phyloP scores from a whole-genome alignment of 768 basidiomycete species.

The Boletus pseudopeckii region DNA sequence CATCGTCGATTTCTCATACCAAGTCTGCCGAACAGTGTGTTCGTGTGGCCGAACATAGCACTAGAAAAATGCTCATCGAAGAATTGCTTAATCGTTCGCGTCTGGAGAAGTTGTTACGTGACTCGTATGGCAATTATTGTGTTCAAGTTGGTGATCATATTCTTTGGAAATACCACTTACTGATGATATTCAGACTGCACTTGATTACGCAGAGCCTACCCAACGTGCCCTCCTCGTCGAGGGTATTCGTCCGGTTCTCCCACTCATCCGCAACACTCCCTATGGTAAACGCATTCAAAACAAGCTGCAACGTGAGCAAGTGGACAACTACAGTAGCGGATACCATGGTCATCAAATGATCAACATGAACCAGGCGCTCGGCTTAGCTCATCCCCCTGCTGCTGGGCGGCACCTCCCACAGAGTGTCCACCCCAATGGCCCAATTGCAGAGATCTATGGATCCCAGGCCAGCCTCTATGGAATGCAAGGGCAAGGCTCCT shows the following conservation, averaged over 20 bases:
- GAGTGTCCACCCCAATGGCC: conserved; percentile 47
- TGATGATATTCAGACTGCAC: conserved; percentile 66
- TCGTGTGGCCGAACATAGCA: conserved; percentile 93
- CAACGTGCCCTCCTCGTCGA: conserved; percentile 93
- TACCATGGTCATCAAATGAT: conserved; percentile 62
- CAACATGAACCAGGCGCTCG: conserved; percentile 55
- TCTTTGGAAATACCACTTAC: background rate
- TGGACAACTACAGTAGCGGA: conserved; percentile 58
- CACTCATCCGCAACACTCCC: conserved; percentile 97
- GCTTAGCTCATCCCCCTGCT: conserved; percentile 37
- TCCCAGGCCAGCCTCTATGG: conserved; percentile 60
- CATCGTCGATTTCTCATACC: background rate
- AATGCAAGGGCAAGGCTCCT: conserved; percentile 53
- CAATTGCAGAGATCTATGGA: conserved; percentile 64
- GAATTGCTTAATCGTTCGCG: conserved; percentile 93
- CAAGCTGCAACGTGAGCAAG: conserved; percentile 93
- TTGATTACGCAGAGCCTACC: conserved; percentile 94
- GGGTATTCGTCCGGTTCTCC: conserved; percentile 96
- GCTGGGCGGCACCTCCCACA: conserved; percentile 57
- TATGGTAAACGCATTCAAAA: conserved; percentile 99
- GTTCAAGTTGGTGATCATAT: conserved; percentile 59
- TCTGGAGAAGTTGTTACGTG: conserved; percentile 91
- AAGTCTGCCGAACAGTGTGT: conserved; percentile 47
- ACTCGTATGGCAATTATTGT: conserved; percentile 96
- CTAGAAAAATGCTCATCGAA: conserved; percentile 91